phyloP scores from a whole-genome alignment of 371 early-diverging fungal genomes.

The Basidiobolus meristosporus region DNA sequence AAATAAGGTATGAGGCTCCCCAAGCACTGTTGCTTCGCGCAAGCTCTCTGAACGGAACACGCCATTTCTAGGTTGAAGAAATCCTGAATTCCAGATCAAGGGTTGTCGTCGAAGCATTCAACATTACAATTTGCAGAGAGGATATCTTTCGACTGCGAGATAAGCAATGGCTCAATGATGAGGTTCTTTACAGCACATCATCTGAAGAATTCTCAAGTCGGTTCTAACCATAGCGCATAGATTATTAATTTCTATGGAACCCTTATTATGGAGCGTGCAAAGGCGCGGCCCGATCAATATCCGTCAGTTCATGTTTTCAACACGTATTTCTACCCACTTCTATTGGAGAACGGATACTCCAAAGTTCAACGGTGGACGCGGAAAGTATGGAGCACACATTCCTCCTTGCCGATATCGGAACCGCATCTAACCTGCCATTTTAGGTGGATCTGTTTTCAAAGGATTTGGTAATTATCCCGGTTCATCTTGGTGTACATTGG shows the following conservation, averaged over 20 bases:
- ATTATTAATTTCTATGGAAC: constrained; percentile 81
- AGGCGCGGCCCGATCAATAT: constrained; percentile 7
- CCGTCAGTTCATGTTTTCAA: constrained; percentile 65
- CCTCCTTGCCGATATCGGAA: background rate
- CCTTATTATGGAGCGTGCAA: constrained; percentile 44
- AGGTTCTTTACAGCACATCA: constrained; percentile 14
- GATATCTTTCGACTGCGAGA: constrained; percentile 52
- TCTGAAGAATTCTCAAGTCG: background rate
- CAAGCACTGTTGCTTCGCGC: no score
- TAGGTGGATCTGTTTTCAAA: constrained; percentile 58
- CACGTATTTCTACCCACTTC: constrained; percentile 68
- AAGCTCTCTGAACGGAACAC: no score
- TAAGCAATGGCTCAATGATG: constrained; percentile 86
- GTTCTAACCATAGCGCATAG: constrained; percentile 6
- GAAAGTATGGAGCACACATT: constrained; percentile 15
- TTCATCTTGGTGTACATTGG: constrained; percentile 85
- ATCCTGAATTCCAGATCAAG: no score
- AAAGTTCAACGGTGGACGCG: constrained; percentile 71
- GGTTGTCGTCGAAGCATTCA: constrained; percentile 26
- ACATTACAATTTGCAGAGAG: constrained; percentile 25
- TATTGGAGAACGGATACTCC: constrained; percentile 48
- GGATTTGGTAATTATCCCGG: constrained; percentile 69
- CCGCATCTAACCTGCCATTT: background rate
- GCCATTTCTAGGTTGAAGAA: no score
- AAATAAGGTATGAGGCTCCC: no score